Evolutionary conservation across 2,329 filamentous ascomycete genomes (phyloP).

Genomic region (Alternaria arbusti): DNA sequence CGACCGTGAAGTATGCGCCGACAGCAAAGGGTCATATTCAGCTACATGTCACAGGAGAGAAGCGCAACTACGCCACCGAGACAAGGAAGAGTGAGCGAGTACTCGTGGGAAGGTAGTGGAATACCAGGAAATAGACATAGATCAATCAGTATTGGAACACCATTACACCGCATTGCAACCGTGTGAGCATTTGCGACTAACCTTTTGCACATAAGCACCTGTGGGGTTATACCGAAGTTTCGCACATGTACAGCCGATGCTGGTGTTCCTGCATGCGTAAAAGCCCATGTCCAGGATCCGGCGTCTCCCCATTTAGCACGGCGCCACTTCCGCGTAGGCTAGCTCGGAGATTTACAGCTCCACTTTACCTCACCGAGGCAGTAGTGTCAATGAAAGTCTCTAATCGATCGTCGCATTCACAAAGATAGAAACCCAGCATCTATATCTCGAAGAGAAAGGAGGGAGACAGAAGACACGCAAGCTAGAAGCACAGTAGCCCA

Average conservation of each 20-base stretch:
- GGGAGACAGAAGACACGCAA: background rate
- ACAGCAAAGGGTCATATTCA: conserved; percentile 16
- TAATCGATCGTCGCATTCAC: background rate
- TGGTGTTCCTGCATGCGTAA: background rate
- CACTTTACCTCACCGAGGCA: background rate
- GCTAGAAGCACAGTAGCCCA: background rate
- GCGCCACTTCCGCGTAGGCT: conserved; percentile 1
- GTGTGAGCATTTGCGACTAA: background rate
- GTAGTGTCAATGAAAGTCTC: background rate
- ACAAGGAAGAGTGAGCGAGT: conserved; percentile 27
- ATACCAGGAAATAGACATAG: background rate
- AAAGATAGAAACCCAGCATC: background rate
- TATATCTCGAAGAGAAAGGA: too few relatives aligned
- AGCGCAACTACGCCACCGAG: conserved; percentile 31
- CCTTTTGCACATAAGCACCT: background rate
- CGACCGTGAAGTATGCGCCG: conserved; percentile 19
- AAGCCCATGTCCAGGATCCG: background rate
- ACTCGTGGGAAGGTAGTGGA: background rate
- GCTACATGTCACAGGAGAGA: conserved; percentile 25
- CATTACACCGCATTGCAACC: background rate
- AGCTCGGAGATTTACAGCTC: background rate
- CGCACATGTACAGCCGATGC: background rate
- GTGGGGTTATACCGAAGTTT: background rate
- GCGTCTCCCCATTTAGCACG: background rate
- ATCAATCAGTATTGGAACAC: background rate